Conservation (phyloP, 108 stramenopile genomes). For the Conticribra guillardii region DNA sequence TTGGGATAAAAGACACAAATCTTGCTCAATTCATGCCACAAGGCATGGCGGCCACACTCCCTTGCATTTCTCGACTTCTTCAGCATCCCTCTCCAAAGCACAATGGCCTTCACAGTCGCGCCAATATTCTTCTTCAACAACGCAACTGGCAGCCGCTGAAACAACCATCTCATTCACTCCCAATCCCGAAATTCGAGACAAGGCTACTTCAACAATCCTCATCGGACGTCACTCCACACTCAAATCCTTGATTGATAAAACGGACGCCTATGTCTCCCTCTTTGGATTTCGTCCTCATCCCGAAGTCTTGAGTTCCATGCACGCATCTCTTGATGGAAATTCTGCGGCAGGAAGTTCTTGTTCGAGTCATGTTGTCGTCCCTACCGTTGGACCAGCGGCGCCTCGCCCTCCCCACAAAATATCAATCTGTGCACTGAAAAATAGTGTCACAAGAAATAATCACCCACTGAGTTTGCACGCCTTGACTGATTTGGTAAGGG, state of each 20-base stretch:
- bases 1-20: too few relatives aligned
- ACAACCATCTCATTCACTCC: constrained; percentile 27
- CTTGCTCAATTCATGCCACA: too few relatives aligned
- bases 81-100: too few relatives aligned
- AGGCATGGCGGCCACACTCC: too few relatives aligned
- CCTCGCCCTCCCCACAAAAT: constrained; percentile 49
- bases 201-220: constrained; percentile 41
- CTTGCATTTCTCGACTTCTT: too few relatives aligned
- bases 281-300: constrained; percentile 53
- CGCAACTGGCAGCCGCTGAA: too few relatives aligned
- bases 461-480: constrained; percentile 75
- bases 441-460: constrained; percentile 61
- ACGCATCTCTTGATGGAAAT: constrained; percentile 2
- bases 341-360: constrained; percentile 2
- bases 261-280: constrained; percentile 44
- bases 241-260: constrained; percentile 21
- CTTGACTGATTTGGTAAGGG: constrained; percentile 54
- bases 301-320: constrained; percentile 34
- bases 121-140: too few relatives aligned
- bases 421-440: constrained; percentile 25
- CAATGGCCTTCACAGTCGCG: too few relatives aligned
- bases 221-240: constrained; percentile 42
- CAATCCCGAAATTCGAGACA: constrained; percentile 19
- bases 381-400: constrained; percentile 43
- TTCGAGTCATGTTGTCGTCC: constrained; percentile 27